Base-by-base conservation (phyloP, 2,329 filamentous ascomycete species). In the Celoporthe dispersa region DNA sequence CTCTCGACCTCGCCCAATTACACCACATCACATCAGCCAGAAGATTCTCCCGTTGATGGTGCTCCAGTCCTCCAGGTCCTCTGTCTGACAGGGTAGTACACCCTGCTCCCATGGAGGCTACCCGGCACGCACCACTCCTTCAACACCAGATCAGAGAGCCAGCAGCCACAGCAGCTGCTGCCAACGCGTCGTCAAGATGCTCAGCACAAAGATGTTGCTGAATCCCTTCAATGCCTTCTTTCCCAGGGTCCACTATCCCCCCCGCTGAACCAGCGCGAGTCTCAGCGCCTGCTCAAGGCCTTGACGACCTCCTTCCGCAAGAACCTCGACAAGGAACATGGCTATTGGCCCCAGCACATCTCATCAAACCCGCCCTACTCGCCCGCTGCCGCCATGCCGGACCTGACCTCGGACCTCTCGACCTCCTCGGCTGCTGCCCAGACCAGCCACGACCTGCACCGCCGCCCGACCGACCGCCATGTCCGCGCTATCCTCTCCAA, bases 281-380 rank as follows among this genome's bases (percentile, higher is more conserved):
- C 86, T 35, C 82, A 86, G 71, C 84, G 85, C 74, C 83, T 89
- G 11, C 85, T 89, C 72, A 82, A 87, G 67, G 82, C 83, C 44
- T 81, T 90, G 66, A 89, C 87, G 65, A 78, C 81, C 7, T 88
- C 87, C 2, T 90, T 90, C 75, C 84, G 87, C 66, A 82, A 82
- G 68, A 84, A 88, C 39, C 84, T 90, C n/a, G 86, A 89, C 74
- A 81, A 79, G 59, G 87, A 89, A 75, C 85, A 89, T 74, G 86
- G 86, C 71, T 83, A 79, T 75, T 75, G 80, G 39, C 73, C 78
- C 22, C 76, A 79, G 19, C 76, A 81, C 11, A 72, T 73, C 51
- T 53, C 73, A 61, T 44, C 70, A 70, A 12, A 71, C 31, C 28
- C 63, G 12, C 1, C 33, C 5, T 53, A 9, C 48, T 35, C 64